phyloP scores from a whole-genome alignment of 805 yeast species.

The Kuraishia floccosa region DNA sequence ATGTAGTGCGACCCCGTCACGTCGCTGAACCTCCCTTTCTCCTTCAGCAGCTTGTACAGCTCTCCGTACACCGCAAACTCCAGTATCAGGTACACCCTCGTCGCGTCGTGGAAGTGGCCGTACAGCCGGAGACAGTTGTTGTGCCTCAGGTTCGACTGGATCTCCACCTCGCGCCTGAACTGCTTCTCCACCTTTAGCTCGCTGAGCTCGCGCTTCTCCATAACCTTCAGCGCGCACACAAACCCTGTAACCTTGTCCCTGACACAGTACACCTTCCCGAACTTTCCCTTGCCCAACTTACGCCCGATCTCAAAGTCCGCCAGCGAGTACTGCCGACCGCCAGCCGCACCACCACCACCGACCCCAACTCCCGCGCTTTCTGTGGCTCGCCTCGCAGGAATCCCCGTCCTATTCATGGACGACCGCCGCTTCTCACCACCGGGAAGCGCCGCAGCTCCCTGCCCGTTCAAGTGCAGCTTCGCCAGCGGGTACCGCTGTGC shows the following conservation, averaged over 20 bases:
- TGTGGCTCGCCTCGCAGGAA: too few relatives aligned
- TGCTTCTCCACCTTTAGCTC: conserved; percentile 74
- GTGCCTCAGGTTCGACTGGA: conserved; percentile 72
- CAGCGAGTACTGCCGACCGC: conserved; percentile 19
- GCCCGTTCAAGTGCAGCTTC: too few relatives aligned
- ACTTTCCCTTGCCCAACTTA: conserved; percentile 84
- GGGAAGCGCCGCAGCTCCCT: too few relatives aligned
- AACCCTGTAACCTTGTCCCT: conserved; percentile 64
- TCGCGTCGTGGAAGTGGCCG: conserved; percentile 76
- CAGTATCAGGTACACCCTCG: conserved; percentile 70
- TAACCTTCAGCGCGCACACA: conserved; percentile 82
- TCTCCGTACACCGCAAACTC: conserved; percentile 87
- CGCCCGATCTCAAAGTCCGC: conserved; percentile 80
- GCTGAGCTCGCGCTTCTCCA: conserved; percentile 74
- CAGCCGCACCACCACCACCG: neutral
- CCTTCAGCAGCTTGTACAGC: conserved; percentile 59
- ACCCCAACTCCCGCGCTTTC: too few relatives aligned
- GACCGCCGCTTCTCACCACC: too few relatives aligned
- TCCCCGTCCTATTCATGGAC: too few relatives aligned
- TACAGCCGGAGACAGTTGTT: conserved; percentile 70
- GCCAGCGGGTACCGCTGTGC: too few relatives aligned
- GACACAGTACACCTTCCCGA: conserved; percentile 89
- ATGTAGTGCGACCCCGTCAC: conserved; percentile 68
- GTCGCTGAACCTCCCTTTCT: conserved; percentile 62
- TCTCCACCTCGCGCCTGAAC: conserved; percentile 83